Evolutionary conservation across 176 grass and related monocot genomes (phyloP).

Genomic region (Calamus simplicifolius): DNA sequence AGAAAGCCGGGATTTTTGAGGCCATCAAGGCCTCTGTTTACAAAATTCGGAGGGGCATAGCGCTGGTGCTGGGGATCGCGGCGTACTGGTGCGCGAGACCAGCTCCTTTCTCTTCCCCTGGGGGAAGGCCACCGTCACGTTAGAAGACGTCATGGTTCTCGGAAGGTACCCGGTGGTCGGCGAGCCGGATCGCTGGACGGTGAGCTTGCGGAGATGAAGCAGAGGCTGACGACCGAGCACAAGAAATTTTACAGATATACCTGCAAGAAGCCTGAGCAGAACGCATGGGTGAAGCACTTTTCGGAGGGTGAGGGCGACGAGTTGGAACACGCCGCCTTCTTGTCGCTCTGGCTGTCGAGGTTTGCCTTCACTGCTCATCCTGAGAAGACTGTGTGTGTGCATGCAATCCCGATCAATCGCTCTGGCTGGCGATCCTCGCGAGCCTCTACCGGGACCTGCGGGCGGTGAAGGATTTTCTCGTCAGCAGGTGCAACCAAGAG

Average conservation of each 20-base stretch:
- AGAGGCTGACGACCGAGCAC: conserved; percentile 48
- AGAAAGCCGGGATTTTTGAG: conserved; percentile 54
- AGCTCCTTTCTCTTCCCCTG: conserved; percentile 76
- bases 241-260: conserved; percentile 67
- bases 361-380: conserved; percentile 74
- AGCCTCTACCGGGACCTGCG: conserved; percentile 74
- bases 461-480: conserved; percentile 50
- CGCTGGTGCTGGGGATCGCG: conserved; percentile 38
- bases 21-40: conserved; percentile 59
- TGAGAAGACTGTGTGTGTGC: conserved; percentile 66
- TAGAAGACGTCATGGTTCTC: conserved; percentile 56
- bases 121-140: conserved; percentile 74
- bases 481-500: conserved; percentile 15
- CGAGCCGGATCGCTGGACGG: conserved; percentile 38
- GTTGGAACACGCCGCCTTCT: conserved; percentile 73
- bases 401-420: conserved; percentile 66
- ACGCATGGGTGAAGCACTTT: conserved; percentile 82
- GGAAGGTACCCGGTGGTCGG: conserved; percentile 53
- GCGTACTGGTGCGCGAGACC: conserved; percentile 59
- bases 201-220: conserved; percentile 49
- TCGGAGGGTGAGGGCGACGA: conserved; percentile 31
- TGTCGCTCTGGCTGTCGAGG: conserved; percentile 75
- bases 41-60: conserved; percentile 45
- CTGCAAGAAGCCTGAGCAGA: conserved; percentile 93
- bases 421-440: conserved; percentile 64